phyloP scores from a whole-genome alignment of 768 basidiomycete genomes.

The Boletellus sp. region DNA sequence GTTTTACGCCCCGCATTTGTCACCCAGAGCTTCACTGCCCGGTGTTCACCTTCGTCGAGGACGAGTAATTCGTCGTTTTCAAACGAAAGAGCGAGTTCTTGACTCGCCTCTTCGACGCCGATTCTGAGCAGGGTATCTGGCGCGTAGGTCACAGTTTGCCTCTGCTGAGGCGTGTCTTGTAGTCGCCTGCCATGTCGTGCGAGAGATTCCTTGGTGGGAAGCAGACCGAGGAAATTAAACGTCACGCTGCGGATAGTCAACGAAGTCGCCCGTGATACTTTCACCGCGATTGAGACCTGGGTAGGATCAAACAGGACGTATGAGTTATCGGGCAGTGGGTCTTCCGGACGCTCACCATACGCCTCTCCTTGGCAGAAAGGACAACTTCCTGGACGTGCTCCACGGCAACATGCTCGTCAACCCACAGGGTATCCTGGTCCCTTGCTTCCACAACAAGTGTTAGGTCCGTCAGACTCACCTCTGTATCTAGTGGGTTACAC shows the following conservation, averaged over 20 bases:
- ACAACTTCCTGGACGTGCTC: constrained; percentile 59
- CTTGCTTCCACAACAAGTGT: constrained; percentile 49
- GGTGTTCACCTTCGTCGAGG: constrained; percentile 68
- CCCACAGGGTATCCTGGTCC: constrained; percentile 28
- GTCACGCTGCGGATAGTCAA: constrained; percentile 54
- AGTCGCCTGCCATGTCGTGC: constrained; percentile 70
- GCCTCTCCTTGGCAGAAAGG: constrained; percentile 60
- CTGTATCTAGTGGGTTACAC: constrained; percentile 69
- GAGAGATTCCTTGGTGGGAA: constrained; percentile 65
- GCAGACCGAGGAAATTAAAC: constrained; percentile 71
- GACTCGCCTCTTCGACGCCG: constrained; percentile 60
- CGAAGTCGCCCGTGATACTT: constrained; percentile 46
- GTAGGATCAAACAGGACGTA: background rate
- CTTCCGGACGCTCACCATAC: constrained; percentile 45
- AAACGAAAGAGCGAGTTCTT: constrained; percentile 58
- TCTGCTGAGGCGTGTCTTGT: constrained; percentile 68
- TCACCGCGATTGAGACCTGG: constrained; percentile 64
- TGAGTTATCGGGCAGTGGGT: background rate
- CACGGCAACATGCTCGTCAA: constrained; percentile 46
- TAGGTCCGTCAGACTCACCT: constrained; percentile 63
- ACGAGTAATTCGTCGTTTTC: constrained; percentile 49
- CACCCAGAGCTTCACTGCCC: constrained; percentile 51
- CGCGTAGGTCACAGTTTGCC: constrained; percentile 66
- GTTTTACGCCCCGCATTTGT: constrained; percentile 60
- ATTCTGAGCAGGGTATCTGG: constrained; percentile 59